Evolutionary conservation across 192 early-diverging fungal species (phyloP).

Genomic region (Spizellomyces punctatus): DNA sequence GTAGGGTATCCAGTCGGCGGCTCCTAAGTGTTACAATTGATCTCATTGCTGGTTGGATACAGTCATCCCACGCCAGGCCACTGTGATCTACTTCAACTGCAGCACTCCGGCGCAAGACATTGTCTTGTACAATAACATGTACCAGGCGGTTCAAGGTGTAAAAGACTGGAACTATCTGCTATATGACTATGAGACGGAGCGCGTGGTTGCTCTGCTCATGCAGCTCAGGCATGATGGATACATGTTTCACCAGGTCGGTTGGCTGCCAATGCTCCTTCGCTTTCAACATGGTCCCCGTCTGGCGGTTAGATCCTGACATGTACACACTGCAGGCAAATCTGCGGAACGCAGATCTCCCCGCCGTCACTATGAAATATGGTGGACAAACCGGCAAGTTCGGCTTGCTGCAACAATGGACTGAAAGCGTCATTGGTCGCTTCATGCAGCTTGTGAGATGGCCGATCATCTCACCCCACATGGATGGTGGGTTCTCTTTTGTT

Average conservation of each 20-base stretch:
- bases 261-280: neutral
- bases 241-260: conserved; percentile 39
- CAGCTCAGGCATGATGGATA: conserved; percentile 38
- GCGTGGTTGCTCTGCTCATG: conserved; percentile 31
- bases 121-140: conserved; percentile 38
- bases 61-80: conserved; percentile 42
- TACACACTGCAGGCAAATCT: conserved; percentile 28
- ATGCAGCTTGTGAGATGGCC: conserved; percentile 28
- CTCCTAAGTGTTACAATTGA: too few relatives aligned
- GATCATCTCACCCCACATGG: conserved; percentile 16
- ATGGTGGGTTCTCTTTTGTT: conserved; percentile 2
- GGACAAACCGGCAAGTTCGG: conserved; percentile 24
- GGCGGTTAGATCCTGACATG: neutral
- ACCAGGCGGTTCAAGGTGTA: conserved; percentile 15
- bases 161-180: conserved; percentile 37
- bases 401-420: conserved; percentile 36
- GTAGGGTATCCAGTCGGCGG: too few relatives aligned
- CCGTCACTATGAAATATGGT: conserved; percentile 27
- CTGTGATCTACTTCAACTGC: conserved; percentile 45
- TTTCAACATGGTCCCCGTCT: too few relatives aligned
- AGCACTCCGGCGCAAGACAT: conserved; percentile 14
- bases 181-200: conserved; percentile 31
- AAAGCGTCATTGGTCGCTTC: conserved; percentile 19
- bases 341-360: conserved; percentile 24
- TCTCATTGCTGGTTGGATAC: too few relatives aligned